Evolutionary conservation across 2,329 filamentous ascomycete species (phyloP).

Genomic region (Sphaceloma murrayae): DNA sequence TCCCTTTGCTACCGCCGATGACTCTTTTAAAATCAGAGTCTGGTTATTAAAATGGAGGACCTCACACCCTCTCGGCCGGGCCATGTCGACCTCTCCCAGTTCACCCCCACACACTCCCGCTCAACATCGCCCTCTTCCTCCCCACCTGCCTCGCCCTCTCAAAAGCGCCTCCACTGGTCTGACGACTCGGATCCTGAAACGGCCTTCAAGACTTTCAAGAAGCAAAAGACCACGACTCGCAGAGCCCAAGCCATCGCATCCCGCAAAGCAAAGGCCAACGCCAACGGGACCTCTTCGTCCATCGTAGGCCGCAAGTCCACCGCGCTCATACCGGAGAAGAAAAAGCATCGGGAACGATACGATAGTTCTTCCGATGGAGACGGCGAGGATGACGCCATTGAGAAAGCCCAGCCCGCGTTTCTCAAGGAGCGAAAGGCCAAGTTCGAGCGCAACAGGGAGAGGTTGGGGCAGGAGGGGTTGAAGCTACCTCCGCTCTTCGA

Average conservation of each 20-base stretch:
- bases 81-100: constrained; percentile 1
- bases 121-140: not conserved
- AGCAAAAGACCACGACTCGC: constrained; percentile 45
- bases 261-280: constrained; percentile 40
- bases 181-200: constrained; percentile 45
- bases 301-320: constrained; percentile 30
- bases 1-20: not conserved
- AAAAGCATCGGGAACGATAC: constrained; percentile 17
- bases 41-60: too few relatives aligned
- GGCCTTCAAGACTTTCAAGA: constrained; percentile 56
- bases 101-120: not conserved
- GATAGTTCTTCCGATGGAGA: constrained; percentile 22
- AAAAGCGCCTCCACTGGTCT: constrained; percentile 15
- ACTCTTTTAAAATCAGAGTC: not conserved
- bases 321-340: constrained; percentile 17
- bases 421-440: constrained; percentile 55
- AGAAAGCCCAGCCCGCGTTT: constrained; percentile 60
- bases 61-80: constrained; percentile 2
- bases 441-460: constrained; percentile 55
- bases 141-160: not conserved
- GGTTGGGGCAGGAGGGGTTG: constrained; percentile 58
- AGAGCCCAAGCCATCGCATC: constrained; percentile 43
- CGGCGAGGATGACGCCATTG: constrained; percentile 46
- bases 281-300: constrained; percentile 30
- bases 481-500: constrained; percentile 69